Evolutionary conservation across 768 basidiomycete species (phyloP), one percentile per base, ranked within the genome.

Genomic region (Lanmaoa rubissima): DNA sequence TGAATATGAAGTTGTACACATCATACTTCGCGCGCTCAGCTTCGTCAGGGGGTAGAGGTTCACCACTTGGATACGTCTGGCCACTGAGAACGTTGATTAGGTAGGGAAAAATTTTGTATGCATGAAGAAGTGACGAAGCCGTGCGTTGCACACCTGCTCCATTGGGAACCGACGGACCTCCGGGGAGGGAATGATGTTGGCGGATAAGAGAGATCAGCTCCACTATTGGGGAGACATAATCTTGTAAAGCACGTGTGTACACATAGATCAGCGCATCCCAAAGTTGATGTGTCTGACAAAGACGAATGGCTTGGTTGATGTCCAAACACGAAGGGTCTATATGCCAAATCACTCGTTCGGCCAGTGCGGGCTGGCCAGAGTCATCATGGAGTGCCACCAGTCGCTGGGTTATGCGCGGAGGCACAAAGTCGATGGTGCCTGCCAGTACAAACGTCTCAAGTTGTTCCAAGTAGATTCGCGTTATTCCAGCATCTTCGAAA

Each of bases 241-340:
- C 97, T 58, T 77, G 80, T 62, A 99, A 73, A 4, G 94, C 92
- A 45, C 88, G 83, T 11, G 89, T 96, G 71, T 95, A 96, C 38
- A 98, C 87, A 69, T 97, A 95, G 55, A 96, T 88, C 55, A 98
- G 81, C 0, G 96, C 94, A 65, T 98, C 96, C 75, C 93, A 97
- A 5, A 98, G 82, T 28, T 80, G 80, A 66, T 94, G 82, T 55
- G 74, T 79, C 70, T 93, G 88, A 66, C 97, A 99, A 5, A 99
- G 79, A 26, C 72, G 79, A 61, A 98, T 89, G 5, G 89, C 88
- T 73, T 98, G 96, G 66, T 98, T 91, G 73, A 98, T 86, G 67
- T 99, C 97, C 57, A 99, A 75, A 63, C 87, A 92, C 2, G 82
- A 75, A 1, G 96, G 94, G 63, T 97, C 92, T 61, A 98, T 92